A percentile compares a stretch with the other conserved stretches of the same genome.
Conservation (phyloP, 176 grass and related monocot genomes). For the Oryza punctata region DNA sequence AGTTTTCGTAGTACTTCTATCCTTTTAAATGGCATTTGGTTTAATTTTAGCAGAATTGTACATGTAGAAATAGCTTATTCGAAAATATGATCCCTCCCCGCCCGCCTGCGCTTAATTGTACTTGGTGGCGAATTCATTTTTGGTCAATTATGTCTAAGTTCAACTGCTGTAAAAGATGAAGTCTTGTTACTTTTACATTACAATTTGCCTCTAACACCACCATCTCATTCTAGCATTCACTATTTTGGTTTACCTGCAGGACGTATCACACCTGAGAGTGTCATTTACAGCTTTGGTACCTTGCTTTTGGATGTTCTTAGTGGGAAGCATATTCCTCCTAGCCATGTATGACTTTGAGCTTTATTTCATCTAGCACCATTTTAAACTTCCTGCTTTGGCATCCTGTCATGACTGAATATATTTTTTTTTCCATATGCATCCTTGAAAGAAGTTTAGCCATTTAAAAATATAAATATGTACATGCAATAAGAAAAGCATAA, state of each 20-base stretch:
- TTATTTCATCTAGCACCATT: slow-evolving; percentile 7
- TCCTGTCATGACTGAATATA: background rate
- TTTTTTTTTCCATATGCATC: background rate
- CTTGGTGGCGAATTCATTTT: background rate
- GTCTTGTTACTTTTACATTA: background rate
- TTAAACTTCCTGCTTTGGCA: background rate
- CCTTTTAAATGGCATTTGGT: background rate
- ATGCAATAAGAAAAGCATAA: background rate
- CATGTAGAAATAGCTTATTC: background rate
- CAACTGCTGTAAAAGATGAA: background rate
- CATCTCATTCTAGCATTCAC: slow-evolving; percentile 14
- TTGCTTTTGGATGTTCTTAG: slow-evolving; percentile 95
- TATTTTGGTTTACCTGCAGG: slow-evolving; percentile 57
- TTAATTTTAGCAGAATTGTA: slow-evolving; percentile 18
- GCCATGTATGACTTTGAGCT: slow-evolving; percentile 64
- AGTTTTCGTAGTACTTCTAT: too few relatives aligned
- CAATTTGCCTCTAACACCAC: background rate
- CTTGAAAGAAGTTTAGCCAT: slow-evolving; percentile 1
- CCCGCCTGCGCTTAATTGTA: too few relatives aligned
- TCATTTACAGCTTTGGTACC: slow-evolving; percentile 96
- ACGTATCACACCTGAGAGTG: slow-evolving; percentile 96
- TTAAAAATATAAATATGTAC: background rate
- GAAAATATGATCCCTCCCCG: too few relatives aligned
- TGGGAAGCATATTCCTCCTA: slow-evolving; percentile 98
- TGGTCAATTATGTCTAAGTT: background rate